Evolutionary conservation across 2,329 filamentous ascomycete species (phyloP).

Genomic region (Endothia cerciana): DNA sequence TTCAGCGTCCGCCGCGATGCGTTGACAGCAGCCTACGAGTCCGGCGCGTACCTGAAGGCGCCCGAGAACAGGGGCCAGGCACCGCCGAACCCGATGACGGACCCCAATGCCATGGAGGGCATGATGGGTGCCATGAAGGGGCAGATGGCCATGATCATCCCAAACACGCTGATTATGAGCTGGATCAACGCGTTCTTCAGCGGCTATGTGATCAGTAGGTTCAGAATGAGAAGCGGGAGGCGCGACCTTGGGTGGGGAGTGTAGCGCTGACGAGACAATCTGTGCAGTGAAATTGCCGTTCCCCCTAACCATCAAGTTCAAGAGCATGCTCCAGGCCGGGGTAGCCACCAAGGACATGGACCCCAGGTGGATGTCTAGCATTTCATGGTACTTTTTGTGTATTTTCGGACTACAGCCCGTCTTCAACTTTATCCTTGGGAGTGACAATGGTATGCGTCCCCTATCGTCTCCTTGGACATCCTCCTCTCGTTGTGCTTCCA

Average conservation of each 20-base stretch:
- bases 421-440: slow-evolving; percentile 95
- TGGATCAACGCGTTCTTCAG: slow-evolving; percentile 99
- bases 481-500: background rate
- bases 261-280: slow-evolving; percentile 29
- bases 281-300: slow-evolving; percentile 87
- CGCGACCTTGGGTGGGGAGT: background rate
- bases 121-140: slow-evolving; percentile 99
- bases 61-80: slow-evolving; percentile 85
- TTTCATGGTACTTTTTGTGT: slow-evolving; percentile 98
- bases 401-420: slow-evolving; percentile 96
- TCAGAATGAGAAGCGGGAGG: background rate
- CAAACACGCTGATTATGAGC: slow-evolving; percentile 98
- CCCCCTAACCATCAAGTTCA: slow-evolving; percentile 97
- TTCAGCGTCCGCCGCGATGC: slow-evolving; percentile 83
- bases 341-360: slow-evolving; percentile 96
- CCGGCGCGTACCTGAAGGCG: slow-evolving; percentile 86
- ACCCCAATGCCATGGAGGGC: slow-evolving; percentile 96
- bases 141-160: slow-evolving; percentile 99
- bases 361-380: slow-evolving; percentile 96
- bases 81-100: slow-evolving; percentile 89
- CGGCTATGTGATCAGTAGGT: slow-evolving; percentile 92
- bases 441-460: slow-evolving; percentile 79
- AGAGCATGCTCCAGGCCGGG: slow-evolving; percentile 97
- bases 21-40: slow-evolving; percentile 80
- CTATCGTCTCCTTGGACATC: background rate